Evolutionary conservation across 768 basidiomycete genomes (phyloP).

Genomic region (Cyclocybe aegerita): DNA sequence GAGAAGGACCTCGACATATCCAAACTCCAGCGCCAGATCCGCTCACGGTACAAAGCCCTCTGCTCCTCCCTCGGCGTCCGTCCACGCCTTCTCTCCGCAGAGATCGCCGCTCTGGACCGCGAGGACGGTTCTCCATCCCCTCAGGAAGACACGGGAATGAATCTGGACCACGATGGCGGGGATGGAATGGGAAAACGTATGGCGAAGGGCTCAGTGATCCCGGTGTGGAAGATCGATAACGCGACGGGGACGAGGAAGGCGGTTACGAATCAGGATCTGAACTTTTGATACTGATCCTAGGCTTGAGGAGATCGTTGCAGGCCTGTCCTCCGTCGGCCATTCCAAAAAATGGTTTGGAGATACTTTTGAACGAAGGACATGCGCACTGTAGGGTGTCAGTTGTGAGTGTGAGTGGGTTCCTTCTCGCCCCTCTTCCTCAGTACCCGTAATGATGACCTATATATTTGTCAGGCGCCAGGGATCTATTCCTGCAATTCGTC

Average conservation of each 20-base stretch:
- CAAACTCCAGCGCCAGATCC: slow-evolving; percentile 78
- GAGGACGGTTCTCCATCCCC: not conserved
- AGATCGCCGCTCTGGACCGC: slow-evolving; percentile 1
- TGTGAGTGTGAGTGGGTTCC: too few relatives aligned
- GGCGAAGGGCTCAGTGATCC: slow-evolving; percentile 16
- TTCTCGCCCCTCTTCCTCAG: too few relatives aligned
- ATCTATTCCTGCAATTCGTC: too few relatives aligned
- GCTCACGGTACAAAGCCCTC: slow-evolving; percentile 83
- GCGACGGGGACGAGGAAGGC: slow-evolving; percentile 11
- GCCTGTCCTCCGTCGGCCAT: too few relatives aligned
- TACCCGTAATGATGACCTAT: too few relatives aligned
- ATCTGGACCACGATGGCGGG: slow-evolving; percentile 3
- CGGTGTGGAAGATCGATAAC: slow-evolving; percentile 25
- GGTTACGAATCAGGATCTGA: slow-evolving; percentile 21
- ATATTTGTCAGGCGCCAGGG: too few relatives aligned
- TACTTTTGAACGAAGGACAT: too few relatives aligned
- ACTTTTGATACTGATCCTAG: slow-evolving; percentile 5
- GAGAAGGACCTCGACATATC: slow-evolving; percentile 62
- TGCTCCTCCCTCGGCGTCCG: slow-evolving; percentile 79
- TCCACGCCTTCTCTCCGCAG: slow-evolving; percentile 35
- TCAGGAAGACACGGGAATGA: slow-evolving; percentile 4
- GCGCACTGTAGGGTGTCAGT: too few relatives aligned
- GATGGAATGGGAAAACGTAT: slow-evolving; percentile 1
- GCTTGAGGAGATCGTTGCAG: too few relatives aligned
- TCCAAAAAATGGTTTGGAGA: too few relatives aligned